These are phyloP conservation scores for Tricholoma flavovirens DNA, from an alignment of 768 basidiomycete genomes.

Conservation along the genomic window DNA sequence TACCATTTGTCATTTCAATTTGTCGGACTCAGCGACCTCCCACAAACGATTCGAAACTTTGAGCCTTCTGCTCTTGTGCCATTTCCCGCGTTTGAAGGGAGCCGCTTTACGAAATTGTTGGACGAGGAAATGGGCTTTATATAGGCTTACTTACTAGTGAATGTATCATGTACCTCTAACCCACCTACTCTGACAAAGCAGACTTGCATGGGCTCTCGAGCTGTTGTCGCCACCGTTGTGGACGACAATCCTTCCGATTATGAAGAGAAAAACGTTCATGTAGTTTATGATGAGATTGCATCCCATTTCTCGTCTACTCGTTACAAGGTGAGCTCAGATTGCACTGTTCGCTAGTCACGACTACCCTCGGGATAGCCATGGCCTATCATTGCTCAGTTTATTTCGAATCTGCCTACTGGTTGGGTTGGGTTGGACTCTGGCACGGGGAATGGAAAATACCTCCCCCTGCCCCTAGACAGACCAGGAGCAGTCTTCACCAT, in stretches of 20 bases:
- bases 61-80: conserved; percentile 39
- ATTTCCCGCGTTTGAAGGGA: conserved; percentile 67
- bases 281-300: conserved; percentile 81
- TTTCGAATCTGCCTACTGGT: conserved; percentile 64
- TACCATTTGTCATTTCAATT: background rate
- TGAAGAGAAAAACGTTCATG: conserved; percentile 74
- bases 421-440: conserved; percentile 92
- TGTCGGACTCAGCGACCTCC: conserved; percentile 39
- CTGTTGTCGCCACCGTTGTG: conserved; percentile 35
- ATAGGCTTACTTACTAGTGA: background rate
- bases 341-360: background rate
- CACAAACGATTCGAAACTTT: conserved; percentile 46
- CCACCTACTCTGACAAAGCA: background rate
- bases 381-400: conserved; percentile 79
- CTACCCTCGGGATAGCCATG: conserved; percentile 54
- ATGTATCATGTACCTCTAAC: background rate
- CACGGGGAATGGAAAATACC: conserved; percentile 97
- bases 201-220: background rate
- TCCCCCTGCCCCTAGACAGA: conserved; percentile 64
- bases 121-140: conserved; percentile 78
- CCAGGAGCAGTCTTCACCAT: conserved; percentile 64
- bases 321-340: conserved; percentile 60
- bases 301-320: conserved; percentile 84
- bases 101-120: conserved; percentile 58
- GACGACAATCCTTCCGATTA: conserved; percentile 50